A percentile compares a stretch with the other conserved stretches of the same genome.
phyloP scores from a whole-genome alignment of 148 eudicot species.

The Nyssa sinensis region DNA sequence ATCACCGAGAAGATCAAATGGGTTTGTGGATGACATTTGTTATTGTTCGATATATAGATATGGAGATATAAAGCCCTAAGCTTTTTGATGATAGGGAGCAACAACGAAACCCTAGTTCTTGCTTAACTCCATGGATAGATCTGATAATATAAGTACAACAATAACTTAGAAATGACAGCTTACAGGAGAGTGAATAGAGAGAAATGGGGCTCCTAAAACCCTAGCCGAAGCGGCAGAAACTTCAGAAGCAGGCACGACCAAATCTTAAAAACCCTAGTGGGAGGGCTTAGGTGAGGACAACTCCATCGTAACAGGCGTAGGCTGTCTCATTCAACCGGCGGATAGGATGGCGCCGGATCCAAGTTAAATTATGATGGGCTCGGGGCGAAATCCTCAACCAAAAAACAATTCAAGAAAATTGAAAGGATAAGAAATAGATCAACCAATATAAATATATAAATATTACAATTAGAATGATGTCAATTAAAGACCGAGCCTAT shows the following conservation, averaged over 20 bases:
- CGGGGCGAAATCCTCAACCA: too few species aligned
- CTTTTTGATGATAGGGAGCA: background rate
- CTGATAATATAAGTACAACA: background rate
- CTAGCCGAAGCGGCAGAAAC: constrained; percentile 32
- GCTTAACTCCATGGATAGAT: constrained; percentile 19
- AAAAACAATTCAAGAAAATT: too few species aligned
- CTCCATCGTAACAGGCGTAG: constrained; percentile 17
- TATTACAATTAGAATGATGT: too few species aligned
- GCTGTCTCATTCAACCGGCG: background rate
- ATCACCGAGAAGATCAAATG: constrained; percentile 52
- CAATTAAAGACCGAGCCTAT: too few species aligned
- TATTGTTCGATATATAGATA: background rate
- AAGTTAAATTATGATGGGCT: too few species aligned
- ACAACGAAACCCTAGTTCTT: constrained; percentile 22
- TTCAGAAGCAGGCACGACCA: background rate
- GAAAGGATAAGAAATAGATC: too few species aligned
- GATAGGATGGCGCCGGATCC: background rate
- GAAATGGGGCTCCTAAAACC: constrained; percentile 25
- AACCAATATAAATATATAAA: too few species aligned
- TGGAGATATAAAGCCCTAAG: background rate
- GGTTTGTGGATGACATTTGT: constrained; percentile 55
- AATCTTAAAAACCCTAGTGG: constrained; percentile 41
- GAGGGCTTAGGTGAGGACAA: constrained; percentile 14
- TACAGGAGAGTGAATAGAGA: background rate
- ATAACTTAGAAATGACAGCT: background rate